Evolutionary conservation across 2,329 filamentous ascomycete species (phyloP), one percentile per base, ranked within the genome.

Genomic region (Tolypocladium album): DNA sequence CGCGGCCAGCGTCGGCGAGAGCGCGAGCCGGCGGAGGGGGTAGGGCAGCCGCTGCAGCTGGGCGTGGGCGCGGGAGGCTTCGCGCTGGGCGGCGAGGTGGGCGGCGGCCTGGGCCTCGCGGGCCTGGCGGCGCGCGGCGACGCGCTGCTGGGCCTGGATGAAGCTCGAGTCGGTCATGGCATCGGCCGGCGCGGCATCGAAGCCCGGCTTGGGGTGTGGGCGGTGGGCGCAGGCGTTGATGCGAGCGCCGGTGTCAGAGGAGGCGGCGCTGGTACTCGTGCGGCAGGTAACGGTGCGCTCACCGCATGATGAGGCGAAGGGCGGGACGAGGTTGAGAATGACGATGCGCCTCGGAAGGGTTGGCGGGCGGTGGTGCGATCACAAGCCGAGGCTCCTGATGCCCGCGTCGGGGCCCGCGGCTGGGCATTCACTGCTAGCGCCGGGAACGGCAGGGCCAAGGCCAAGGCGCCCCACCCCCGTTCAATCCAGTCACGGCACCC

Each of bases 131-230:
- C 92, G 89, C 67, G 89, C 88, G 65, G 88, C 83, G 62, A 97
- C 86, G 72, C 92, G 90, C 76, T 89, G 83, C 78, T 97, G 92
- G 65, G 93, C 93, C 73, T 90, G 88, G 74, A 89, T 88, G 76
- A 97, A 97, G 75, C 89, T 89, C 63, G 77, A 75, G 63, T 79
- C 76, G 68, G 75, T 80, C 79, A 82, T 82, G 65, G 79, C 79
- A 22, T 36, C 31, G 31, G 81, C 81, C 66, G 65, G 65, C 62
- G 61, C 61, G 66, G 63, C 70, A 74, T 75, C 60, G 64, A 63
- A 22, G 31, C 50, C 4, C 27, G 27, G 15, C 13, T 4, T 15
- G 39, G 40, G 40, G 40, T 5, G 27, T 31, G 27, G 27, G 27
- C 27, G 27, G 27, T 31, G 13, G 13, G 5, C 24, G 47, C 15